Conservation (phyloP, 2,329 filamentous ascomycete genomes). For the Emergomyces africanus region DNA sequence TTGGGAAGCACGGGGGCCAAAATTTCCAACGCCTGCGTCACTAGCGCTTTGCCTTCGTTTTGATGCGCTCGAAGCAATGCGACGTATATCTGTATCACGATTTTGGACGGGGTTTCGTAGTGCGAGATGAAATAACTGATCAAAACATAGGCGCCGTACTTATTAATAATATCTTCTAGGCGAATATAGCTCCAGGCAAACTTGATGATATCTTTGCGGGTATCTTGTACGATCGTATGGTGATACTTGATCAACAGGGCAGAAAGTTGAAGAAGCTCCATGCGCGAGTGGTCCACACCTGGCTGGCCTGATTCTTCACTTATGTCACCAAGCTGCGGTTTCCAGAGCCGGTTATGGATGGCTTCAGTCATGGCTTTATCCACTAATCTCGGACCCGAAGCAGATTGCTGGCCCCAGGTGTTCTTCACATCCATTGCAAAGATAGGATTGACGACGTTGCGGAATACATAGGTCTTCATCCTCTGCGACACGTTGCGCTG, state of each 20-base stretch:
- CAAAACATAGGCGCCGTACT: conserved; percentile 92
- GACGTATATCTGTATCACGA: conserved; percentile 88
- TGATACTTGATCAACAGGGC: conserved; percentile 95
- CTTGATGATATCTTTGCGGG: conserved; percentile 95
- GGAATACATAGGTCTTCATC: conserved; percentile 85
- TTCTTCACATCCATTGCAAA: conserved; percentile 92
- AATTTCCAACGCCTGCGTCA: conserved; percentile 87
- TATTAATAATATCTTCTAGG: conserved; percentile 98
- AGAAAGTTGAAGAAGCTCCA: conserved; percentile 90
- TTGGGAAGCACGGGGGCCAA: conserved; percentile 90
- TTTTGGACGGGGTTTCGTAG: conserved; percentile 93
- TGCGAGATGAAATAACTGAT: conserved; percentile 96
- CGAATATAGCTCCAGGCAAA: conserved; percentile 98
- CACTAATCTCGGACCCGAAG: conserved; percentile 58
- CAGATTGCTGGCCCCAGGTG: conserved; percentile 48
- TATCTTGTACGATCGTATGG: conserved; percentile 72
- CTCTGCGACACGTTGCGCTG: conserved; percentile 68
- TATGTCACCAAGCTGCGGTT: conserved; percentile 67
- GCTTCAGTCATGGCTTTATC: conserved; percentile 79
- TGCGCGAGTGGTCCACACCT: conserved; percentile 87
- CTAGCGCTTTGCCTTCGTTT: conserved; percentile 80
- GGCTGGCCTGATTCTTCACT: conserved; percentile 72
- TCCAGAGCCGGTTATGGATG: conserved; percentile 89
- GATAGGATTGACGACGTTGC: conserved; percentile 88
- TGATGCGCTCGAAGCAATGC: conserved; percentile 85